Percentiles rank a stretch among this genome's conserved stretches.
phyloP scores from a whole-genome alignment of 2,329 filamentous ascomycete species.

The Fusarium papillatum region DNA sequence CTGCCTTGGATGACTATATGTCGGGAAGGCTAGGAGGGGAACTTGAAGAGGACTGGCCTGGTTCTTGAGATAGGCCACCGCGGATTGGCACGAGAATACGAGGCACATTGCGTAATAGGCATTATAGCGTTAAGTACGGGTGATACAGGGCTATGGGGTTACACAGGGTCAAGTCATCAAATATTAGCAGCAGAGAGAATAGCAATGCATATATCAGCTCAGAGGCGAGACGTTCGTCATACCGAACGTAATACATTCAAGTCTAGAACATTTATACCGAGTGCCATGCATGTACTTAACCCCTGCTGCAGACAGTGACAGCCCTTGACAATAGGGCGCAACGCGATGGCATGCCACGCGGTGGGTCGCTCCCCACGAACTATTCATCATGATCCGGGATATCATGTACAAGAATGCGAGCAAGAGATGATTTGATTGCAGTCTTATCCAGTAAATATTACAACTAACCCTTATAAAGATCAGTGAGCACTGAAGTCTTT shows the following conservation, averaged over 20 bases:
- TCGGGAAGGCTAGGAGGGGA: background rate
- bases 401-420: background rate
- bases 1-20: background rate
- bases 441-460: background rate
- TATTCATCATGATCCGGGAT: background rate
- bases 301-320: background rate
- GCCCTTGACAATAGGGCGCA: background rate
- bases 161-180: background rate
- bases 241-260: background rate
- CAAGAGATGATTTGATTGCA: background rate
- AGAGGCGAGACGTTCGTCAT: background rate
- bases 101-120: background rate
- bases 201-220: background rate
- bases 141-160: background rate
- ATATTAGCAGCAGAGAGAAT: background rate
- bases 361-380: background rate
- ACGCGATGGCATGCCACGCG: background rate
- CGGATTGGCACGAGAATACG: background rate
- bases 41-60: background rate
- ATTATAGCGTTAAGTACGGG: background rate
- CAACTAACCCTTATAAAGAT: fast-evolving
- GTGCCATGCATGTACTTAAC: background rate
- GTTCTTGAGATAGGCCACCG: background rate
- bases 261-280: background rate
- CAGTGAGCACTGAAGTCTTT: background rate